These are phyloP conservation scores for Leccinum fibrillosum DNA, from an alignment of 768 basidiomycete genomes.

Conservation along the genomic window DNA sequence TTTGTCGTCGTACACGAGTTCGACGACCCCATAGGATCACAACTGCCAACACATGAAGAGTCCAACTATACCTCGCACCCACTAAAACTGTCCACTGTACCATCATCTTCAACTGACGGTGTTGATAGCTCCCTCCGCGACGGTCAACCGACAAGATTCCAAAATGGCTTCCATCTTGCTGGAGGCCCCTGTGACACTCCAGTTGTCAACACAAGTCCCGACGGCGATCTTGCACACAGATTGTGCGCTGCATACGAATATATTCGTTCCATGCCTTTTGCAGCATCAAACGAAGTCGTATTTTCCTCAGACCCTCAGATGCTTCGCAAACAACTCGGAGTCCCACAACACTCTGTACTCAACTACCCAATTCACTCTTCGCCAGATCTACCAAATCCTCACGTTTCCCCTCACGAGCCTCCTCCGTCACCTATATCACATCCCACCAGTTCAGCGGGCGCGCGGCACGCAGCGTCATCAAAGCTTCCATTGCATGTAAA, in stretches of 20 bases:
- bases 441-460: not conserved
- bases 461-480: not conserved
- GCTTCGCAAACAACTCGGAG: conserved; percentile 28
- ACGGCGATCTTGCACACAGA: conserved; percentile 22
- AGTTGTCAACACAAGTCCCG: not conserved
- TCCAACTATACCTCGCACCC: not conserved
- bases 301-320: conserved; percentile 26
- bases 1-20: conserved; percentile 27
- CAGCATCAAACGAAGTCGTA: conserved; percentile 4
- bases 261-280: conserved; percentile 22
- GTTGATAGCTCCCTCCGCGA: not conserved
- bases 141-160: not conserved
- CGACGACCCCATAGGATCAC: conserved; percentile 9
- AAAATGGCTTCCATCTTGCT: not conserved
- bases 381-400: conserved; percentile 25
- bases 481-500: conserved; percentile 2
- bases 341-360: conserved; percentile 30
- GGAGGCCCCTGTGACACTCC: not conserved
- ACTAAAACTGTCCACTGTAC: not conserved
- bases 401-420: conserved; percentile 3
- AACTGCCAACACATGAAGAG: not conserved
- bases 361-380: conserved; percentile 17
- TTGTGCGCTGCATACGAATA: conserved; percentile 21
- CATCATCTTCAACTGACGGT: not conserved
- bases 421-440: not conserved